Percentiles rank a stretch among this genome's conserved stretches.
Evolutionary conservation across 768 basidiomycete species (phyloP).

Genomic region (Leccinum variicolor): DNA sequence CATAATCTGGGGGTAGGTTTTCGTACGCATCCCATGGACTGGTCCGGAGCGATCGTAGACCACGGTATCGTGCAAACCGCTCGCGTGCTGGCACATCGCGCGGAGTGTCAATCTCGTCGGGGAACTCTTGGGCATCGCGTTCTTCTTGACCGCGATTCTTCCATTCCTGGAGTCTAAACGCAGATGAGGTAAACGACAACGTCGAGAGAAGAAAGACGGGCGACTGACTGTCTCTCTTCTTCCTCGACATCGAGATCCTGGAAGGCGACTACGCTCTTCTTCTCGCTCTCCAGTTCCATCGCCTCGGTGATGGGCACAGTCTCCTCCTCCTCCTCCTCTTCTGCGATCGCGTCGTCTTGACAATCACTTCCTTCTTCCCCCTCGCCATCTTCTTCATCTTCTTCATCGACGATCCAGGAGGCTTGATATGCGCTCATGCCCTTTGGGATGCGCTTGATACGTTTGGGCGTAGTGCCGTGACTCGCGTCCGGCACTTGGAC

Average conservation of each 20-base stretch:
- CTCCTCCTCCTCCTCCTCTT: conserved; percentile 49
- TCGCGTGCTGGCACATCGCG: conserved; percentile 72
- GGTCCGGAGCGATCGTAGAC: conserved; percentile 87
- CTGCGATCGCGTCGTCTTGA: conserved; percentile 32
- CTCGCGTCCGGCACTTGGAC: conserved; percentile 57
- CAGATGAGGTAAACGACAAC: not conserved
- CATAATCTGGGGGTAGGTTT: conserved; percentile 91
- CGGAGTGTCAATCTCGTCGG: conserved; percentile 95
- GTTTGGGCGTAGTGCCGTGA: conserved; percentile 73
- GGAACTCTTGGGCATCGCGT: conserved; percentile 81
- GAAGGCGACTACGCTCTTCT: conserved; percentile 53
- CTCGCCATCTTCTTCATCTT: conserved; percentile 57
- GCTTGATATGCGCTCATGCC: conserved; percentile 98
- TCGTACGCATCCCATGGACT: conserved; percentile 98
- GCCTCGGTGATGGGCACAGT: conserved; percentile 56
- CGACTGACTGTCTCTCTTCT: conserved; percentile 78
- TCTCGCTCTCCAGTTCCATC: conserved; percentile 53
- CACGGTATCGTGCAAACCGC: conserved; percentile 90
- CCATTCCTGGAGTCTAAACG: conserved; percentile 63
- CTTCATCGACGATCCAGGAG: conserved; percentile 90
- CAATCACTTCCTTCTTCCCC: conserved; percentile 44
- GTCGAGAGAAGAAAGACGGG: not conserved
- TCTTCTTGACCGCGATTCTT: conserved; percentile 69
- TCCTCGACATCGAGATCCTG: conserved; percentile 81
- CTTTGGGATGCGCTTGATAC: conserved; percentile 83